Base-by-base conservation (phyloP, 164 flowering plant species). In the Liquidambar formosana region DNA sequence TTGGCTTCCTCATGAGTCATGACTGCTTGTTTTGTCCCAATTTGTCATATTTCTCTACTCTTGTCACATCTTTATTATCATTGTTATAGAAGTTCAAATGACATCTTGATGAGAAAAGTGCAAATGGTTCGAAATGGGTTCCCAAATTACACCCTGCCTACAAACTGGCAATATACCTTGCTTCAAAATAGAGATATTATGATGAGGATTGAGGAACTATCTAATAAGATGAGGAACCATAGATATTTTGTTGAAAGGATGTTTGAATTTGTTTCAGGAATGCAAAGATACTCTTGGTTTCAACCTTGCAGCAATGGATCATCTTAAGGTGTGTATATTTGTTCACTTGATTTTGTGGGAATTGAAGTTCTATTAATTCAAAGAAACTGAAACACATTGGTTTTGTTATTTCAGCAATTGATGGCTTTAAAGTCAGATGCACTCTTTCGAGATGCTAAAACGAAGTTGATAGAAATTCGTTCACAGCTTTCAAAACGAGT, bases 251-350 rank as follows among this genome's bases (percentile, higher is more conserved):
- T 54, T 21, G 15, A n/a, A 3, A 6, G 22, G 19, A 16, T 4
- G 38, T 45, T 72, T 67, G 48, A 19, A 54, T 54, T 76, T 65
- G 61, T 77, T 13, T 44, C 89, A 96, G 99, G 95, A 87, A 76
- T 88, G 88, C 84, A 96, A 92, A 75, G 99, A 93, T 68, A 85
- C 82, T 13, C 58, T 93, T 68, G 98, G 99, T 44, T 90, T 89
- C 79, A 96, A 96, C 81, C 89, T 92, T 61, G 98, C 99, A 27
- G 99, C 97, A 28, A 89, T 96, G 97, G 95, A 89, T 76, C 99
- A 96, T 80, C 77, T 93, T 22, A 89, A 87, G 97, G 99, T 93
- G 43, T 48, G 70, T 72, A 60, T 5, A 46, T 51, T 25, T 27
- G 13, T 16, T 4, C 11, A 19, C 33, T 27, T 26, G 54, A n/a